Evolutionary conservation across 1,284 basidiomycete genomes (phyloP), one percentile per base, ranked within the genome.

Genomic region (Polyporus tsugae): DNA sequence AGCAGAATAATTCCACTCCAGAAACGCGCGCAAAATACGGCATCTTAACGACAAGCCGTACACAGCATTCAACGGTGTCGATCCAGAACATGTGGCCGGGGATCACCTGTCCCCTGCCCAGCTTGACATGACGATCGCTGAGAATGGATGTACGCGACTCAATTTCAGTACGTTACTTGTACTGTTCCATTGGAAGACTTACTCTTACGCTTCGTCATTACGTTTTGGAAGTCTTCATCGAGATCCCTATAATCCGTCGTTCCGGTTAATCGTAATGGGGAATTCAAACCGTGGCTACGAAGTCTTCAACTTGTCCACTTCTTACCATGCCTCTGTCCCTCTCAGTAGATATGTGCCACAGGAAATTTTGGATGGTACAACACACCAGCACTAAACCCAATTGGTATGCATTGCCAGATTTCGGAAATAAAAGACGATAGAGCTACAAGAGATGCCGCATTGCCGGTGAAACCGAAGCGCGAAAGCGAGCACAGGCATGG

Each of bases 401-500:
- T n/a, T 55, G 60, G 62, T 55, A 64, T 69, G 61, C 62, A 72
- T 72, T 70, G 60, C 62, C 69, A 66, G 29, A 39, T 53, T 68
- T 58, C 33, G 60, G 46, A 35, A 38, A 25, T 58, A 53, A 25
- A 49, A 41, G 52, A 41, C 53, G 63, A 59, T 72, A 72, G 69
- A 70, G 71, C 71, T 72, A 72, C 71, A 72, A 61, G 55, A 68
- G 67, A 69, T 68, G 69, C 65, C 67, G 67, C 67, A 62, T 68
- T 60, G 65, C 36, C 25, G 36, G 13, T 9, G 33, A 13, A 29
- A 36, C 61, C 19, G 46, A 25, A 46, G 46, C 61, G 42, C 35
- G 35, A 5, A 17, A 35, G 6, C 19, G 38, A n/a, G 36, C 35
- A 39, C 17, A 9, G 57, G 19, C n/a, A 9, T 11, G 19, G 68